These are phyloP conservation scores for Bruguiera hainesii DNA, from an alignment of 441 rosid species.

Conservation along the genomic window DNA sequence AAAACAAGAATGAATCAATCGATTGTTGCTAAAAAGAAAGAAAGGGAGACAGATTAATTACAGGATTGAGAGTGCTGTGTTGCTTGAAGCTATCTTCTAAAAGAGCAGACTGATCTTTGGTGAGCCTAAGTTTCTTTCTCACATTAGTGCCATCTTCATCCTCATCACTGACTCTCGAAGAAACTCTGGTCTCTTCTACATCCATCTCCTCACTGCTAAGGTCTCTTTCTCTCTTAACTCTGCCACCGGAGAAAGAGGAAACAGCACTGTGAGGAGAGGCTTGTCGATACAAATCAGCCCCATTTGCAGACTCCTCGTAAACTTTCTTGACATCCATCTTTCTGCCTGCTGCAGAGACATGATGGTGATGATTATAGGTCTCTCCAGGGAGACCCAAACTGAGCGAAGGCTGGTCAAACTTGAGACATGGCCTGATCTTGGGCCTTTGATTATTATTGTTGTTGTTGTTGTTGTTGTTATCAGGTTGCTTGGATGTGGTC, in stretches of 20 bases:
- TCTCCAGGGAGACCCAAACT: conserved; percentile 58
- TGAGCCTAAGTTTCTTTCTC: conserved; percentile 80
- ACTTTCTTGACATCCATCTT: conserved; percentile 22
- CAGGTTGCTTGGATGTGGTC: conserved; percentile 19
- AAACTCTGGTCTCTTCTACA: conserved; percentile 48
- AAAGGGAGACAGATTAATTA: conserved; percentile 18
- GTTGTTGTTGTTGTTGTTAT: not conserved
- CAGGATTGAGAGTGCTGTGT: conserved; percentile 91
- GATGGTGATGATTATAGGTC: conserved; percentile 11
- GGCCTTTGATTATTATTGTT: conserved; percentile 13
- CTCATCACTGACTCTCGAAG: conserved; percentile 67
- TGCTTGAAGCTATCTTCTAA: conserved; percentile 90
- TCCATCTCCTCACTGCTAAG: conserved; percentile 61
- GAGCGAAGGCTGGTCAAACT: conserved; percentile 53
- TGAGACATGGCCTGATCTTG: conserved; percentile 26
- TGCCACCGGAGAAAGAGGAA: conserved; percentile 77
- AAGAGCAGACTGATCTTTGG: conserved; percentile 84
- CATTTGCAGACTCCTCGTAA: conserved; percentile 25
- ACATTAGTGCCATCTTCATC: conserved; percentile 77
- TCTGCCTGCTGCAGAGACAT: not conserved
- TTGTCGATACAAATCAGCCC: conserved; percentile 36
- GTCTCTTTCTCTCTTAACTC: conserved; percentile 82
- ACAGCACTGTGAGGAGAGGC: conserved; percentile 63
- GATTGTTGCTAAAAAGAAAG: not conserved
- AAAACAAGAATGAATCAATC: conserved; percentile 1